Evolutionary conservation across 139 green algal species (phyloP), one percentile per base, ranked within the genome.

Genomic region (Mesotaenium endlicherianum): DNA sequence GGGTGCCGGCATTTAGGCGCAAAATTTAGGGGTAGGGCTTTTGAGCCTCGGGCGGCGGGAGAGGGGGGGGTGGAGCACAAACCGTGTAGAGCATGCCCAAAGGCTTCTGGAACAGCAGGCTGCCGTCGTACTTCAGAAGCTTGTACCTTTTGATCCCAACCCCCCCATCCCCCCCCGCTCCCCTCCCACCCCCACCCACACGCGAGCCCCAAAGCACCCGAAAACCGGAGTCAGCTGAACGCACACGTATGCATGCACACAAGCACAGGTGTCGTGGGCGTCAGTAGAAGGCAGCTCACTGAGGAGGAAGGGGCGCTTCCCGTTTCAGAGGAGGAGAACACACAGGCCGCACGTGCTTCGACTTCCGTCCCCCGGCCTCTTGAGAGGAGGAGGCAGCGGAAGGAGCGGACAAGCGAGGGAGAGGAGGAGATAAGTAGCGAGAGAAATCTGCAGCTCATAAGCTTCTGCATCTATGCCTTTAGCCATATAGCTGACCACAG

Each of bases 81-180:
- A 85, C 85, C 70, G 91, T 75, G 42, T 86, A 90, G 50, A 98
- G 92, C 3, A 90, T 89, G 0, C 92, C 82, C 47, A 93, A 91
- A 0, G 77, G 55, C 43, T 91, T 76, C 14, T 91, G 75, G 26
- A 81, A 78, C 0, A 93, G 30, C 26, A 89, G 42, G 77, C 83
- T 86, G 69, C 94, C 95, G 47, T 93, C 91, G 79, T 98, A 98
- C 49, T 92, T 96, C 88, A 94, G 93, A 6, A 95, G 72, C 53
- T 89, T 89, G 59, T 90, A 59, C 26, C 74, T 81, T 44, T 31
- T 1, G 8, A 36, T 20, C 31, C 2, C 31, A 47, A 2, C 30
- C 26, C 26, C 26, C n/a, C 20, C 59, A 57, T 14, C 47, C 47
- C 8, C 47, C 47, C 47, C 14, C 47, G 47, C 47, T n/a, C n/a